A percentile compares a stretch with the other conserved stretches of the same genome.
Conservation (phyloP, 1,284 basidiomycete species). For the Tilletiopsis washingtonensis region DNA sequence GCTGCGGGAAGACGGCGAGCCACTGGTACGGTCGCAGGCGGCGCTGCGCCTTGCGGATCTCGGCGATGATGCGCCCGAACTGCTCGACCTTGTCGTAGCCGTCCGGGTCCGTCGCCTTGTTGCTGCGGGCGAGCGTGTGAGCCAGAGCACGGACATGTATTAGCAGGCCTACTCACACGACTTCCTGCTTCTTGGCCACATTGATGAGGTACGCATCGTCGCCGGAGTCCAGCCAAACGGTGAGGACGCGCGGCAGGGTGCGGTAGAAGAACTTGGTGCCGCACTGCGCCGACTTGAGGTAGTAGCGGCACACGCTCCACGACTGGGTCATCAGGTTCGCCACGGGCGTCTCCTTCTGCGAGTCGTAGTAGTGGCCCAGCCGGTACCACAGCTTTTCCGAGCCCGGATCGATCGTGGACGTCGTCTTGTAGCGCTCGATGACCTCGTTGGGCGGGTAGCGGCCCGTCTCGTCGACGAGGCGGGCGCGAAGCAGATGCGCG, state of each 20-base stretch:
- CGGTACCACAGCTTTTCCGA: slow-evolving; percentile 52
- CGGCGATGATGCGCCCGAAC: slow-evolving; percentile 40
- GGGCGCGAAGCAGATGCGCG: slow-evolving; percentile 78
- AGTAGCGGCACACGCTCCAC: slow-evolving; percentile 59
- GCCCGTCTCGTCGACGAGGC: slow-evolving; percentile 87
- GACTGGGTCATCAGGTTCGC: slow-evolving; percentile 29
- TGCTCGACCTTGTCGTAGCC: slow-evolving; percentile 21
- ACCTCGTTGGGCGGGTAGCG: slow-evolving; percentile 66
- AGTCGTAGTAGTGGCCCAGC: slow-evolving; percentile 28
- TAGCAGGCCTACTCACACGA: slow-evolving; percentile 9
- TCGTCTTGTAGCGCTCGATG: slow-evolving; percentile 40
- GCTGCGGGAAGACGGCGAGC: slow-evolving; percentile 93
- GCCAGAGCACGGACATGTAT: too few species aligned
- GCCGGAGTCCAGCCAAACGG: slow-evolving; percentile 90
- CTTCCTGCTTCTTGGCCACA: slow-evolving; percentile 17
- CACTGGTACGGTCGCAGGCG: slow-evolving; percentile 68
- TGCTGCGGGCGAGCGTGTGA: background rate
- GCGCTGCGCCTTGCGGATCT: slow-evolving; percentile 59
- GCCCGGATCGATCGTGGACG: slow-evolving; percentile 52
- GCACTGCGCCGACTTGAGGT: slow-evolving; percentile 64
- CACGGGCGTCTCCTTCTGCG: slow-evolving; percentile 52
- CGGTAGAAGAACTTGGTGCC: slow-evolving; percentile 97
- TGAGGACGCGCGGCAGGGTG: slow-evolving; percentile 84
- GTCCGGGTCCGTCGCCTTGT: slow-evolving; percentile 1
- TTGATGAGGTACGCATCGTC: slow-evolving; percentile 52